Evolutionary conservation across 2,329 filamentous ascomycete species (phyloP).

Genomic region (Aspergillus neotritici): DNA sequence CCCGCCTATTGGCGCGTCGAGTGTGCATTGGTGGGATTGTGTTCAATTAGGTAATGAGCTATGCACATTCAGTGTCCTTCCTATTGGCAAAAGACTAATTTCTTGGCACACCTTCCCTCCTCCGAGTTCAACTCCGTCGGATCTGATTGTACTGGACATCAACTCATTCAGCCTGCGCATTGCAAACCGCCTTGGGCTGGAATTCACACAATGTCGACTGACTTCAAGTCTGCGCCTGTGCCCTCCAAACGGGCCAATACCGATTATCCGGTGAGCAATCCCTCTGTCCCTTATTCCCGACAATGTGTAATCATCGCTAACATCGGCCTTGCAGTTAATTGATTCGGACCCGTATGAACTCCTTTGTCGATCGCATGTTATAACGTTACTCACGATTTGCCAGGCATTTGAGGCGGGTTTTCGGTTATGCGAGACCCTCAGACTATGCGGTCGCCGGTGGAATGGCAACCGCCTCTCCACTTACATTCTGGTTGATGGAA

Average conservation of each 20-base stretch:
- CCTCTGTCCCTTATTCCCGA: neutral
- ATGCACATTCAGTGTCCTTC: neutral
- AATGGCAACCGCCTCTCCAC: slow-evolving; percentile 66
- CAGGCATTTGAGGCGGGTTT: slow-evolving; percentile 85
- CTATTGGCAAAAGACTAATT: slow-evolving; percentile 3
- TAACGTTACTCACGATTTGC: slow-evolving; percentile 27
- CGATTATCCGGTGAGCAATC: slow-evolving; percentile 71
- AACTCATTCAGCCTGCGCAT: slow-evolving; percentile 17
- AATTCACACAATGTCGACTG: slow-evolving; percentile 31
- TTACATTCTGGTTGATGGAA: slow-evolving; percentile 73
- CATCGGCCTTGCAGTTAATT: slow-evolving; percentile 66
- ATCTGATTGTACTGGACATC: slow-evolving; percentile 4
- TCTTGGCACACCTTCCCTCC: slow-evolving; percentile 20
- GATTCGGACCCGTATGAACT: slow-evolving; percentile 89
- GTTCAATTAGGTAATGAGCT: too few species aligned
- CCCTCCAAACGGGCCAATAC: slow-evolving; percentile 74
- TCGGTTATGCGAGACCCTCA: slow-evolving; percentile 76
- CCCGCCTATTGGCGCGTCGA: slow-evolving; percentile 6
- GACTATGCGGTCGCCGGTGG: slow-evolving; percentile 71
- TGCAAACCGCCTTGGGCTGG: slow-evolving; percentile 6
- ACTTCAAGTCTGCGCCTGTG: slow-evolving; percentile 47
- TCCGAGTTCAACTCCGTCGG: slow-evolving; percentile 26
- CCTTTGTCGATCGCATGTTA: slow-evolving; percentile 5
- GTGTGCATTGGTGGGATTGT: slow-evolving; percentile 13
- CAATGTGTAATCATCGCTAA: slow-evolving; percentile 13